Conservation (phyloP, 768 basidiomycete genomes). For the Hortiboletus flavorubellus region DNA sequence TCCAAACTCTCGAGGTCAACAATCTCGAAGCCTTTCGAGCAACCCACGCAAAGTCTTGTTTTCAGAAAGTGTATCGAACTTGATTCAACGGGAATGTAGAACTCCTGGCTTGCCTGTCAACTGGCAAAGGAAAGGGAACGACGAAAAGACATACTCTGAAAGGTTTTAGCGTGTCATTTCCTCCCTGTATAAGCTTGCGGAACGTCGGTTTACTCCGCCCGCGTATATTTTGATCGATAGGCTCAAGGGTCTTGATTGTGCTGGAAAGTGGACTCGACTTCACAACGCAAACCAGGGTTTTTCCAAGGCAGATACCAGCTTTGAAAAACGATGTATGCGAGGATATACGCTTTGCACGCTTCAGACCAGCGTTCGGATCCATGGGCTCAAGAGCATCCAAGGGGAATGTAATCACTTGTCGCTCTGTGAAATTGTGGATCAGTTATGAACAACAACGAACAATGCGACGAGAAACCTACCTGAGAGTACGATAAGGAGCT, state of each 20-base stretch:
- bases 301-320: conserved; percentile 86
- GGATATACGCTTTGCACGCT: conserved; percentile 92
- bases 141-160: conserved; percentile 63
- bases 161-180: conserved; percentile 88
- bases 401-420: conserved; percentile 94
- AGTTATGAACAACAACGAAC: not conserved
- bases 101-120: conserved; percentile 57
- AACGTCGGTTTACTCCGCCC: conserved; percentile 88
- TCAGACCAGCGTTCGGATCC: conserved; percentile 88
- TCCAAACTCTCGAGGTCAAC: conserved; percentile 96
- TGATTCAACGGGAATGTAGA: conserved; percentile 97
- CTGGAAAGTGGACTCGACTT: conserved; percentile 94
- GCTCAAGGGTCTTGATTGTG: conserved; percentile 96
- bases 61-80: conserved; percentile 96
- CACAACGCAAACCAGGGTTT: conserved; percentile 93
- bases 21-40: conserved; percentile 97
- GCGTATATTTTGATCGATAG: conserved; percentile 83
- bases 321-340: conserved; percentile 99
- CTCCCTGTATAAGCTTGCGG: conserved; percentile 88
- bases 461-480: conserved; percentile 44
- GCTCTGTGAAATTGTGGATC: conserved; percentile 51
- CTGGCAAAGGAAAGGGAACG: not conserved
- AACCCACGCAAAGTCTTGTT: conserved; percentile 95
- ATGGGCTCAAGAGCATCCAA: conserved; percentile 87
- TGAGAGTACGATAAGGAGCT: conserved; percentile 97